A percentile compares a stretch with the other conserved stretches of the same genome.
Conservation (phyloP, 2,329 filamentous ascomycete species). For the Polytolypa hystricis region DNA sequence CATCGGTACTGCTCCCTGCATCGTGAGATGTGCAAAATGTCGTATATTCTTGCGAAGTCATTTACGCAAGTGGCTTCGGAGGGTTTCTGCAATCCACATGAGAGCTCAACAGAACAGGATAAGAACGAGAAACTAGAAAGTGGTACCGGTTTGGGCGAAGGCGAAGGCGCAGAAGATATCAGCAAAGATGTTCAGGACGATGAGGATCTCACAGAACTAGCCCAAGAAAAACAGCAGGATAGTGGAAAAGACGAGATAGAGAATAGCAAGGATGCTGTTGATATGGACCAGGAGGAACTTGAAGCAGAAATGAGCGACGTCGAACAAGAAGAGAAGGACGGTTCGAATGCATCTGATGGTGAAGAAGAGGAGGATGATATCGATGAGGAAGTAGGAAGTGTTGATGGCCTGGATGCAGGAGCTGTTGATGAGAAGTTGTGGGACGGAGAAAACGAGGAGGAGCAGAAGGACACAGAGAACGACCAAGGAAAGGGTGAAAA, state of each 20-base stretch:
- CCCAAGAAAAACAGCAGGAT: conserved; percentile 61
- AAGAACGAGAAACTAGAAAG: conserved; percentile 72
- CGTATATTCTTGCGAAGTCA: conserved; percentile 61
- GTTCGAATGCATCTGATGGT: conserved; percentile 49
- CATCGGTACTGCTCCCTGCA: conserved; percentile 54
- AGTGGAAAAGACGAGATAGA: conserved; percentile 32
- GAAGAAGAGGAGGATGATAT: conserved; percentile 57
- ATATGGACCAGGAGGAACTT: conserved; percentile 71
- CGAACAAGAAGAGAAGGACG: conserved; percentile 43
- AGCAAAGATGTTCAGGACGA: conserved; percentile 93
- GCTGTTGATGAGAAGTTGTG: conserved; percentile 98
- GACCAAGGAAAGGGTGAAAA: conserved; percentile 48
- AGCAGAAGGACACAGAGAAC: conserved; percentile 62
- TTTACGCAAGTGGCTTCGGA: conserved; percentile 71
- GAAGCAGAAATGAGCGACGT: conserved; percentile 68
- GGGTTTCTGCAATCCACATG: conserved; percentile 84
- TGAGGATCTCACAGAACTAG: conserved; percentile 83
- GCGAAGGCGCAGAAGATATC: conserved; percentile 91
- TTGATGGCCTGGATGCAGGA: conserved; percentile 79
- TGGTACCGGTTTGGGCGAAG: conserved; percentile 88
- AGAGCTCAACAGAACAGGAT: conserved; percentile 61
- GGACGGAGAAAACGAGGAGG: conserved; percentile 64
- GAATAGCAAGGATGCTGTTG: conserved; percentile 36
- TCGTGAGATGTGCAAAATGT: conserved; percentile 58
- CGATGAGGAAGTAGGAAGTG: conserved; percentile 81